Conservation (phyloP, 106 monocot genomes). For the Allium sativum region DNA sequence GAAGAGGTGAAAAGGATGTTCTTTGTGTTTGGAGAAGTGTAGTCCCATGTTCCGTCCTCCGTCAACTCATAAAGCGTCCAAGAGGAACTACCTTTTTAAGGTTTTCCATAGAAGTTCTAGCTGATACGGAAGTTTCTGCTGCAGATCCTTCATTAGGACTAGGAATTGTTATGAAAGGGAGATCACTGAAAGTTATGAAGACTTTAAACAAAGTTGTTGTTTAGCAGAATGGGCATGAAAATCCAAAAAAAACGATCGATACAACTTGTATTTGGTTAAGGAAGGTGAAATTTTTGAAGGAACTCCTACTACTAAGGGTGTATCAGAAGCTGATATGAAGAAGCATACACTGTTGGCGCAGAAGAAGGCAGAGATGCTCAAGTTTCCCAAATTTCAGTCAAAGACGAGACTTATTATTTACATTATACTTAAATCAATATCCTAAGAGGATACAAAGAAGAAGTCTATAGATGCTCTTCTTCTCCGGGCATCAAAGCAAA, state of each 20-base stretch:
- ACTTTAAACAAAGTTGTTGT: constrained; percentile 81
- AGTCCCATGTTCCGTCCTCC: constrained; percentile 71
- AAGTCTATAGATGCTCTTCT: constrained; percentile 68
- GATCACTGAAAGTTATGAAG: constrained; percentile 53
- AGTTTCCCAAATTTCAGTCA: constrained; percentile 83
- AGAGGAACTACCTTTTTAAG: constrained; percentile 84
- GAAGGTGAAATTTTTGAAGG: constrained; percentile 94
- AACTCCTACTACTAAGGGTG: constrained; percentile 91
- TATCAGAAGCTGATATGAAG: constrained; percentile 77
- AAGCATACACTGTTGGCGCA: constrained; percentile 68
- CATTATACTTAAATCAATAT: constrained; percentile 87
- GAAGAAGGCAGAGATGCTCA: constrained; percentile 66
- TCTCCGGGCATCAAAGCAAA: constrained; percentile 87
- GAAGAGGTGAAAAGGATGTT: constrained; percentile 84
- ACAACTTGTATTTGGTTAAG: constrained; percentile 87
- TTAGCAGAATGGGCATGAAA: constrained; percentile 59
- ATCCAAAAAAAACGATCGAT: constrained; percentile 55
- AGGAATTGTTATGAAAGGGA: constrained; percentile 73
- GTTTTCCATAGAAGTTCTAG: constrained; percentile 35
- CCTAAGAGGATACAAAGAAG: constrained; percentile 56
- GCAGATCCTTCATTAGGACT: constrained; percentile 65
- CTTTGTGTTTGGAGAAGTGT: constrained; percentile 74
- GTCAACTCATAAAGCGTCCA: constrained; percentile 85
- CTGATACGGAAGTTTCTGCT: constrained; percentile 67
- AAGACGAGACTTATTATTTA: constrained; percentile 86